Base-by-base conservation (phyloP, 305 asterid genomes). In the Fraxinus sp. region DNA sequence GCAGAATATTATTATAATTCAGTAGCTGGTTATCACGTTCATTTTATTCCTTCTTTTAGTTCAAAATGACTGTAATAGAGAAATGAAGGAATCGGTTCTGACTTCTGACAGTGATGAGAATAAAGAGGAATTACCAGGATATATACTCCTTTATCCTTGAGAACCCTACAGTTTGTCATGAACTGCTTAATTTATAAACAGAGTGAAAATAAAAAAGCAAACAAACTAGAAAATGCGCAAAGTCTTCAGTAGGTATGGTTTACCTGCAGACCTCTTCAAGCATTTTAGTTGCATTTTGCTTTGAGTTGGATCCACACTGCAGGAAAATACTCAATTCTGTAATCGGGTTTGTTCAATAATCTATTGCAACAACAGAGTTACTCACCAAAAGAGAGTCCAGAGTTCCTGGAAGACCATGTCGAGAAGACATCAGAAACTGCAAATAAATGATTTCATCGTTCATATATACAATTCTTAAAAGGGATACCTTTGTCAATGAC, bases 351-450 rank as follows among this genome's bases (percentile, higher is more conserved):
- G 66, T 13, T 80, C 46, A 24, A 33, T 71, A 74, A 81, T 39
- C 66, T 36, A 79, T 62, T 36, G 49, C 76, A 20, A 74, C 75
- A 28, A 28, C 6, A 79, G 80, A 79, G 24, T 73, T 73, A 88
- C 96, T 88, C 86, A 92, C 97, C 94, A 93, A 80, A 79, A 93
- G 93, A 81, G 97, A 89, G 88, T 93, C 95, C 89, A 92, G 85
- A 80, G 97, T 92, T 52, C 97, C 97, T 93, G 91, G 81, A 86
- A 83, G 82, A 84, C 78, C 66, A 83, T 79, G 76, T 76, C 18
- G 33, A 79, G 84, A 82, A 86, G 71, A 16, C 82, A 83, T 93
- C 85, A 91, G 90, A 84, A 83, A 88, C 71, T 39, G 81, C 26
- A 66, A 74, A 33, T 46, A 62, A 14, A 82, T 14, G 49, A 10